Percentiles rank a stretch among this genome's conserved stretches.
phyloP scores from a whole-genome alignment of 2,329 filamentous ascomycete genomes.

The Sphaerulina musiva region DNA sequence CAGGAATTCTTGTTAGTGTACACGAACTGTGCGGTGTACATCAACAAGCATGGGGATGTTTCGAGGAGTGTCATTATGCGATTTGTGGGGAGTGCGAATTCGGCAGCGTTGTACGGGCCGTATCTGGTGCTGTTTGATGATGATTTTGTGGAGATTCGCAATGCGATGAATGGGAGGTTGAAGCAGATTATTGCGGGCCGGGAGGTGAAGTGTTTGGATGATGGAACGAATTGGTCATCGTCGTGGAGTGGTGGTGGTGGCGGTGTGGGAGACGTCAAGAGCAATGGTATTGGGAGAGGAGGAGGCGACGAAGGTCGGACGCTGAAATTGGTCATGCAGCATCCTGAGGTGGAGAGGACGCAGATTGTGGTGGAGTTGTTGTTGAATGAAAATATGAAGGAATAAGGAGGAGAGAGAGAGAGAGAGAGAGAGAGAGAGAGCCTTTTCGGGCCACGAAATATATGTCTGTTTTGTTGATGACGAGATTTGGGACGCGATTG shows the following conservation, averaged over 20 bases:
- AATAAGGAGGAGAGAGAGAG: conserved; percentile 11
- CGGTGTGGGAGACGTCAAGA: conserved; percentile 24
- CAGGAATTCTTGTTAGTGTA: conserved; percentile 87
- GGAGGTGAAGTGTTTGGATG: conserved; percentile 85
- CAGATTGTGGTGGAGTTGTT: conserved; percentile 90
- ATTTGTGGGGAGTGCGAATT: conserved; percentile 88
- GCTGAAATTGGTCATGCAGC: conserved; percentile 91
- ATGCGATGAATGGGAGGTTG: conserved; percentile 88
- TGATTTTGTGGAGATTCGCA: conserved; percentile 94
- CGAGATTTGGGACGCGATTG: background rate
- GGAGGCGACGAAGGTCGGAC: conserved; percentile 47
- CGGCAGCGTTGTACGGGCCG: conserved; percentile 81
- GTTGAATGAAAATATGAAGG: conserved; percentile 67
- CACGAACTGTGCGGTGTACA: conserved; percentile 92
- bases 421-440: background rate
- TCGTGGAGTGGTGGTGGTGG: conserved; percentile 15
- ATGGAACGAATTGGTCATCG: conserved; percentile 58
- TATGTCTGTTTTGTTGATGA: background rate
- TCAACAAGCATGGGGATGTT: conserved; percentile 96
- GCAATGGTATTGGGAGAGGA: conserved; percentile 22
- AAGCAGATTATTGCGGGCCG: conserved; percentile 89
- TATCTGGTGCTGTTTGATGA: conserved; percentile 91
- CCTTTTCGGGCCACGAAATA: background rate
- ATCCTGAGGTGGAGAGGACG: conserved; percentile 75
- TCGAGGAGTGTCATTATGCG: conserved; percentile 94